Conservation (phyloP, 768 basidiomycete genomes). For the Tricholoma flavovirens region DNA sequence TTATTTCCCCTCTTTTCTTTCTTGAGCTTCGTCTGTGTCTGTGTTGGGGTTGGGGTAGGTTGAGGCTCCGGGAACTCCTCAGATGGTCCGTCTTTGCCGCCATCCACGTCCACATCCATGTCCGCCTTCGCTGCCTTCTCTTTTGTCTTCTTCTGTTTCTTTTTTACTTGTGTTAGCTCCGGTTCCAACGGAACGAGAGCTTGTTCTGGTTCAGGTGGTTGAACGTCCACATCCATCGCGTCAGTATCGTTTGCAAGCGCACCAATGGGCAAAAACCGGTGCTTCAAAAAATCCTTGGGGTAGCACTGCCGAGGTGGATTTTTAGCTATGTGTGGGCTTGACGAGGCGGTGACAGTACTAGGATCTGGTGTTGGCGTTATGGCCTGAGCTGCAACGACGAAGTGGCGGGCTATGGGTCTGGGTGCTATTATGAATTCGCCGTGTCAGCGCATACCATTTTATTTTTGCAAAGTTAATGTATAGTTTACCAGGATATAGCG, state of each 20-base stretch:
- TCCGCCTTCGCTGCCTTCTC: constrained; percentile 9
- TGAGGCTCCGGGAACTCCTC: neutral
- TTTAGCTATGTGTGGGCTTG: constrained; percentile 25
- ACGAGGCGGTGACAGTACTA: constrained; percentile 8
- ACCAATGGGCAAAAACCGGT: constrained; percentile 59
- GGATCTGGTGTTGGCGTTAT: constrained; percentile 27
- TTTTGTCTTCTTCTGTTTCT: constrained; percentile 9
- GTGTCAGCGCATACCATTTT: neutral
- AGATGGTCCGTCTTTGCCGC: neutral
- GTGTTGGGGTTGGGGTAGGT: neutral
- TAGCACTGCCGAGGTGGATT: constrained; percentile 55
- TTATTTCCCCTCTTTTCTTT: constrained; percentile 42
- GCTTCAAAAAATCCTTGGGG: constrained; percentile 56
- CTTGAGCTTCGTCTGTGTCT: constrained; percentile 11
- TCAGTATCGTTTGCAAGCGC: constrained; percentile 29
- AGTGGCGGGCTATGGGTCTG: constrained; percentile 48
- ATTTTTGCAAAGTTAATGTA: neutral
- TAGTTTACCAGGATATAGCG: constrained; percentile 48
- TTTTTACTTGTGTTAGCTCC: neutral
- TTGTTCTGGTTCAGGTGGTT: neutral
- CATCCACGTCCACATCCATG: constrained; percentile 8
- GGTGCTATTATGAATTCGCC: constrained; percentile 37
- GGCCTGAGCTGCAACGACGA: constrained; percentile 53
- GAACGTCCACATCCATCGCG: constrained; percentile 16
- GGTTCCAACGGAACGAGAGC: neutral